Conservation (phyloP, 2,329 filamentous ascomycete genomes). For the Aspergillus ochraceoroseus region DNA sequence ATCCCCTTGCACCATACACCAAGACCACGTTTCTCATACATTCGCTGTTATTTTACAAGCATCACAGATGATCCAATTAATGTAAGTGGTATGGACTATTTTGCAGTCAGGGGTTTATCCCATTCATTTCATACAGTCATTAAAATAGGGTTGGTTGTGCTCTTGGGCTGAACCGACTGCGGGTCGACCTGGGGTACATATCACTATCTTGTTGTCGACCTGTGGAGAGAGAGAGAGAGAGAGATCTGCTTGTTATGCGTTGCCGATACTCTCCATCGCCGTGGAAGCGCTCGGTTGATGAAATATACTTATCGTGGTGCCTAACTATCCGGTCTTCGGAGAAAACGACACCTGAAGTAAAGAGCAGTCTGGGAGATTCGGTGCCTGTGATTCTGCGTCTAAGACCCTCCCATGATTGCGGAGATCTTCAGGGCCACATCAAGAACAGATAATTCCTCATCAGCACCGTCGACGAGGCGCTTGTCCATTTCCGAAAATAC, state of each 20-base stretch:
- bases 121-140: constrained; percentile 20
- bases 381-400: not conserved
- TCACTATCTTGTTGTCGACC: no score
- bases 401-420: constrained; percentile 54
- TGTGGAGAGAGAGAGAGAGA: no score
- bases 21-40: no score
- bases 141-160: constrained; percentile 3
- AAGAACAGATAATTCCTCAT: constrained; percentile 87
- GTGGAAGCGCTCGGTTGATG: no score
- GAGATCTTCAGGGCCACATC: constrained; percentile 80
- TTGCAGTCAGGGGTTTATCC: not conserved
- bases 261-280: no score
- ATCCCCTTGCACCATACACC: no score
- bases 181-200: no score
- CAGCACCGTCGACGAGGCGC: constrained; percentile 84
- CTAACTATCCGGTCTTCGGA: no score
- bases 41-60: no score
- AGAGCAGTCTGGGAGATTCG: not conserved
- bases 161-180: not conserved
- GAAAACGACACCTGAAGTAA: no score
- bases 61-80: not conserved
- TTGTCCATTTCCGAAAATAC: constrained; percentile 95
- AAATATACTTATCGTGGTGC: no score
- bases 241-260: no score
- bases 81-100: not conserved